These are phyloP conservation scores for Crithidia sp. DNA, from an alignment of 208 protist genomes.

Conservation along the genomic window DNA sequence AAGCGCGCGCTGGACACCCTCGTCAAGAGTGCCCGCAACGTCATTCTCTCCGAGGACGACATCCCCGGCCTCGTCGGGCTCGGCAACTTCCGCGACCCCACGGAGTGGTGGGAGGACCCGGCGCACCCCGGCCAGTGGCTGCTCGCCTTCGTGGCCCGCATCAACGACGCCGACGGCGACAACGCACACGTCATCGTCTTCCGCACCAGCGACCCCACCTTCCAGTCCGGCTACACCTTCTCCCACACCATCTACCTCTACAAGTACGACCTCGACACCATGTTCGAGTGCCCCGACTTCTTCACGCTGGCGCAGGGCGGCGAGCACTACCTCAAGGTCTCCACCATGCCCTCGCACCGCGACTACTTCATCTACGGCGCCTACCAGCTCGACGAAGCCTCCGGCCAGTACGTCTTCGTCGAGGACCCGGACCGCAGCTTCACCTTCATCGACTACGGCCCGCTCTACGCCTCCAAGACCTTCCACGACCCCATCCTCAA, in stretches of 20 bases:
- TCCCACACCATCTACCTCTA: slow-evolving; percentile 38
- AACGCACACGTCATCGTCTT: slow-evolving; percentile 54
- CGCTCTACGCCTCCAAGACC: slow-evolving; percentile 41
- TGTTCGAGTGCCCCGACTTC: slow-evolving; percentile 57
- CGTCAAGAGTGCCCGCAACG: slow-evolving; percentile 40
- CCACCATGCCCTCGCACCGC: slow-evolving; percentile 39
- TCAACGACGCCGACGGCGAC: slow-evolving; percentile 32
- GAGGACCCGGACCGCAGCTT: slow-evolving; percentile 20
- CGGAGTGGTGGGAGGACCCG: slow-evolving; percentile 46
- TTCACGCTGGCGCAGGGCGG: slow-evolving; percentile 26
- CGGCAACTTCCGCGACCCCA: slow-evolving; percentile 50
- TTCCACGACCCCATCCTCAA: slow-evolving; percentile 46
- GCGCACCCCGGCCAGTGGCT: slow-evolving; percentile 35
- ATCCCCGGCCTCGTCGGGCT: slow-evolving; percentile 33
- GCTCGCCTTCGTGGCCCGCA: slow-evolving; percentile 45
- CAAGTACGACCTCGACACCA: slow-evolving; percentile 33
- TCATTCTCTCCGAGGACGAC: slow-evolving; percentile 32
- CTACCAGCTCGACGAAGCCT: slow-evolving; percentile 15
- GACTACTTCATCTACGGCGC: slow-evolving; percentile 41
- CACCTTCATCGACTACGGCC: slow-evolving; percentile 48
- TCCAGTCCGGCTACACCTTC: slow-evolving; percentile 43
- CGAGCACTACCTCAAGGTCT: slow-evolving; percentile 42
- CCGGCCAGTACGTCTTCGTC: slow-evolving; percentile 34
- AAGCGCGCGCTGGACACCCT: slow-evolving; percentile 22
- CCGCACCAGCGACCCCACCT: slow-evolving; percentile 45